phyloP scores from a whole-genome alignment of 768 basidiomycete genomes.

The Tephrocybe sp. region DNA sequence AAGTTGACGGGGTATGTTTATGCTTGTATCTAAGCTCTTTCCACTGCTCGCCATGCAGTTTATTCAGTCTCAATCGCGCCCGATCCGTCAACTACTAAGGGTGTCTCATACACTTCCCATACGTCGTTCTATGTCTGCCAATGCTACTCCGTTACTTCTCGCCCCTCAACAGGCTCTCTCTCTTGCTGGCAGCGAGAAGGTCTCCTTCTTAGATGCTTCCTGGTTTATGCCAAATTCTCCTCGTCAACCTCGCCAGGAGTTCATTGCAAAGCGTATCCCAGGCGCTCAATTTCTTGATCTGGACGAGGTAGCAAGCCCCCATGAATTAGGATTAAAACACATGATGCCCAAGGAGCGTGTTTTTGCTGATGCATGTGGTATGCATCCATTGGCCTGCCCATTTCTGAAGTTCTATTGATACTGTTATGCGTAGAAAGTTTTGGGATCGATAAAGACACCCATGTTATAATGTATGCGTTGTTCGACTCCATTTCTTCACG shows the following conservation, averaged over 20 bases:
- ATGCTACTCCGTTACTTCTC: conserved; percentile 44
- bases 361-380: conserved; percentile 83
- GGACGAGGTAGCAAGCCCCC: conserved; percentile 71
- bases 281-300: conserved; percentile 75
- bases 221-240: conserved; percentile 95
- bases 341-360: conserved; percentile 80
- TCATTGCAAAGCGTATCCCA: conserved; percentile 61
- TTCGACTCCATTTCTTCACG: background rate
- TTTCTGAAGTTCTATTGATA: conserved; percentile 1
- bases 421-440: conserved; percentile 43
- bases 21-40: conserved; percentile 15
- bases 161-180: conserved; percentile 47
- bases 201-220: conserved; percentile 67
- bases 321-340: conserved; percentile 82
- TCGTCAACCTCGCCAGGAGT: conserved; percentile 71
- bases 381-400: conserved; percentile 22
- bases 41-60: conserved; percentile 6
- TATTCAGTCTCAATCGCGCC: conserved; percentile 6
- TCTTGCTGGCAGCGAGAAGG: conserved; percentile 27
- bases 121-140: conserved; percentile 35
- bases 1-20: conserved; percentile 15
- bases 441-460: conserved; percentile 69
- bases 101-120: conserved; percentile 8
- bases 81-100: background rate
- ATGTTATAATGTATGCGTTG: conserved; percentile 73